A percentile compares a stretch with the other conserved stretches of the same genome.
Conservation (phyloP, 441 rosid genomes). For the Arabidopsis lyrata region DNA sequence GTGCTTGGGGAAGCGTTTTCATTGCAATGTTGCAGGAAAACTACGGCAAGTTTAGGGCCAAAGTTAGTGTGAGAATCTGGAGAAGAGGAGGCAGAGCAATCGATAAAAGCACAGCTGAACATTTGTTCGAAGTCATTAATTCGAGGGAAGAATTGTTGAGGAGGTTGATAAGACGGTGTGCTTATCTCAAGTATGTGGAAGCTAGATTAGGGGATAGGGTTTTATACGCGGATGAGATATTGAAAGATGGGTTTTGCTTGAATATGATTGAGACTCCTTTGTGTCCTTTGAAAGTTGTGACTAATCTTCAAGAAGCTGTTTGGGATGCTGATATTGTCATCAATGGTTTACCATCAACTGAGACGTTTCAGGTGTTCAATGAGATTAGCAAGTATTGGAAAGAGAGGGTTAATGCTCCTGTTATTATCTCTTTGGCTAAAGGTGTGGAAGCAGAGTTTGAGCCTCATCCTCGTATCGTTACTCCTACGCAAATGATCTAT, state of each 20-base stretch:
- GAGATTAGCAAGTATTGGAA: slow-evolving; percentile 91
- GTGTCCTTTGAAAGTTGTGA: slow-evolving; percentile 96
- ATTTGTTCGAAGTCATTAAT: slow-evolving; percentile 95
- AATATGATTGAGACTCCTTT: slow-evolving; percentile 97
- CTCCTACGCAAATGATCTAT: slow-evolving; percentile 93
- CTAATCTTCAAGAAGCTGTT: slow-evolving; percentile 96
- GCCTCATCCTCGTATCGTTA: slow-evolving; percentile 81
- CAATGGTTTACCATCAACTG: slow-evolving; percentile 97
- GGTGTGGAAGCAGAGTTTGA: slow-evolving; percentile 92
- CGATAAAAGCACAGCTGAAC: slow-evolving; percentile 81
- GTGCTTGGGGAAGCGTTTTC: slow-evolving; percentile 99
- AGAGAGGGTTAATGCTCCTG: slow-evolving; percentile 80
- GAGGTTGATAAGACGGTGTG: slow-evolving; percentile 91
- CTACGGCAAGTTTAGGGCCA: slow-evolving; percentile 76
- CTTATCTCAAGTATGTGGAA: slow-evolving; percentile 94
- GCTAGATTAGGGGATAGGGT: slow-evolving; percentile 93
- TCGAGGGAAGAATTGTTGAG: slow-evolving; percentile 90
- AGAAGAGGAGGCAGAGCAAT: slow-evolving; percentile 86
- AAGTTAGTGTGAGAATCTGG: slow-evolving; percentile 89
- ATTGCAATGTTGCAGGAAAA: slow-evolving; percentile 84
- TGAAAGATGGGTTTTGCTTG: slow-evolving; percentile 98
- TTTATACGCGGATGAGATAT: slow-evolving; percentile 86
- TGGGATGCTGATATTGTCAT: slow-evolving; percentile 99
- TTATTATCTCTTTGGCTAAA: slow-evolving; percentile 87
- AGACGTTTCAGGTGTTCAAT: slow-evolving; percentile 81